These are phyloP conservation scores for Pyrenochaeta sp. DNA, from an alignment of 2,329 filamentous ascomycete genomes.

Conservation along the genomic window DNA sequence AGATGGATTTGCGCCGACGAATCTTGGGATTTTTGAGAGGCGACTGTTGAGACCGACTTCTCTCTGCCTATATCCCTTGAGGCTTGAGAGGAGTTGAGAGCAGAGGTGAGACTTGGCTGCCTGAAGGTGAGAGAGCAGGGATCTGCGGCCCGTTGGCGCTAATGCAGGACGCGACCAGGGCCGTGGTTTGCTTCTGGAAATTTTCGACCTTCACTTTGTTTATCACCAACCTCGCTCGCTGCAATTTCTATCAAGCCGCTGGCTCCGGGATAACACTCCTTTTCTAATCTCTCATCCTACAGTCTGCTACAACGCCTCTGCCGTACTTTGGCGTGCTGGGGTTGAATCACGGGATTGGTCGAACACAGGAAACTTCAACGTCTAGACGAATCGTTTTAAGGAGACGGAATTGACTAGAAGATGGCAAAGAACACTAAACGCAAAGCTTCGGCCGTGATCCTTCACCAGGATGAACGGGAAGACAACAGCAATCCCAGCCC, in stretches of 20 bases:
- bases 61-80: too few species aligned
- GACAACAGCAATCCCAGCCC: slow-evolving; percentile 7
- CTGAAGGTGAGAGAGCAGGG: slow-evolving; percentile 11
- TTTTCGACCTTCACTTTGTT: slow-evolving; percentile 3
- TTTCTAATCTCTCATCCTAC: too few species aligned
- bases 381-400: too few species aligned
- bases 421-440: too few species aligned
- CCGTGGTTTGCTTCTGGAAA: neutral
- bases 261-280: too few species aligned
- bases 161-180: slow-evolving; percentile 19
- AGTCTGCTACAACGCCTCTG: too few species aligned
- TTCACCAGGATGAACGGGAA: slow-evolving; percentile 20
- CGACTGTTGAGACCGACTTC: neutral
- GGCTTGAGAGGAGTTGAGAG: neutral
- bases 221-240: too few species aligned
- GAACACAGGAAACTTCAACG: slow-evolving; percentile 1
- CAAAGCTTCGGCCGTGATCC: slow-evolving; percentile 27
- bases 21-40: neutral
- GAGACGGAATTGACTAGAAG: too few species aligned
- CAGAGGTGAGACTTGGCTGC: slow-evolving; percentile 7
- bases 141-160: slow-evolving; percentile 15
- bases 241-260: too few species aligned
- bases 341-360: too few species aligned
- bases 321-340: too few species aligned
- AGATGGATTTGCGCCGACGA: too few species aligned